Evolutionary conservation across 306 rosid genomes (phyloP).

Genomic region (Canavalia gladiata): DNA sequence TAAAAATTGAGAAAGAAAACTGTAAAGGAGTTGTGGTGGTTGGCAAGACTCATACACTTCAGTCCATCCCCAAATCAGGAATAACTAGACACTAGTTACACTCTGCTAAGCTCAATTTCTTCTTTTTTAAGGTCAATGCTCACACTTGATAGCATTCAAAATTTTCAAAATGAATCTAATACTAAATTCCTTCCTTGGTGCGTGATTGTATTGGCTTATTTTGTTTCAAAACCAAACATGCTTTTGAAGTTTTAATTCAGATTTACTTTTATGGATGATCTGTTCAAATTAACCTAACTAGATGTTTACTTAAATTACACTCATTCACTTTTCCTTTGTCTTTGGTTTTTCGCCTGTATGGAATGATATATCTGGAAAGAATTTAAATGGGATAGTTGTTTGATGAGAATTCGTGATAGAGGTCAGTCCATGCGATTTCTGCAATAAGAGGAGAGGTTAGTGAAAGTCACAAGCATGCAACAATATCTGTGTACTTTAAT

Average conservation of each 20-base stretch:
- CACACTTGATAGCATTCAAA: background rate
- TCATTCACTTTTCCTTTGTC: background rate
- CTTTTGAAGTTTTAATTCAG: conserved; percentile 24
- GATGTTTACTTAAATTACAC: conserved; percentile 17
- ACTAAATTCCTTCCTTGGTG: conserved; percentile 21
- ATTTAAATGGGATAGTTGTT: conserved; percentile 38
- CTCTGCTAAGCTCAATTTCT: conserved; percentile 22
- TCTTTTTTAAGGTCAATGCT: conserved; percentile 25
- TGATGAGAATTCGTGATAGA: conserved; percentile 27
- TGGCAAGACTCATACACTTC: background rate
- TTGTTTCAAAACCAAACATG: conserved; percentile 15
- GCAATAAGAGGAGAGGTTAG: background rate
- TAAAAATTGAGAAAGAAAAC: conserved; percentile 37
- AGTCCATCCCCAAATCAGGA: conserved; percentile 7
- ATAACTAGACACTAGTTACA: conserved; percentile 15
- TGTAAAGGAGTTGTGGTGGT: conserved; percentile 37
- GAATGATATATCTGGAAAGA: conserved; percentile 27
- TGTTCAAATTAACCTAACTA: background rate
- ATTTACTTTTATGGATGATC: background rate
- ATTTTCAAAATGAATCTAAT: background rate
- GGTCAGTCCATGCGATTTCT: conserved; percentile 24
- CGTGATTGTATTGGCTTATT: conserved; percentile 21
- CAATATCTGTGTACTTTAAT: background rate
- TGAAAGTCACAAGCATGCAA: conserved; percentile 9
- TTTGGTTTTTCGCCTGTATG: conserved; percentile 25